These are phyloP conservation scores for Calamus simplicifolius DNA, from an alignment of 176 grass and related monocot genomes.

Conservation along the genomic window DNA sequence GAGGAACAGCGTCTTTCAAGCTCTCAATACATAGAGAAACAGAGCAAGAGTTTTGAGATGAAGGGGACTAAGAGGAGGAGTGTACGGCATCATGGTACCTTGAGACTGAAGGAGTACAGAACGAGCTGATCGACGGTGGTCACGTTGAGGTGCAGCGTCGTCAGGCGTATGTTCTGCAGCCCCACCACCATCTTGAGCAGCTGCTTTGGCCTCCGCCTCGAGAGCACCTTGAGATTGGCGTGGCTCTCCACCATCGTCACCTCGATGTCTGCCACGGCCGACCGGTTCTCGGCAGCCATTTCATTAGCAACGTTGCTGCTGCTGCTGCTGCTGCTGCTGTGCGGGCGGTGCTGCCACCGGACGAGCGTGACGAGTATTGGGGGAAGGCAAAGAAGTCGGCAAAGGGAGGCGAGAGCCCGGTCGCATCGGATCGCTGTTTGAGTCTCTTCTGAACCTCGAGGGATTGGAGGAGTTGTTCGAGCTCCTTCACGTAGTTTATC, in stretches of 20 bases:
- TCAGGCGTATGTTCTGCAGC: conserved; percentile 59
- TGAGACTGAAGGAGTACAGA: conserved; percentile 86
- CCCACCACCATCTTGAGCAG: conserved; percentile 46
- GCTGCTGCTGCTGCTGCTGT: conserved; percentile 10
- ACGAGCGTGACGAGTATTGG: conserved; percentile 41
- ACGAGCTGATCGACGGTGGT: conserved; percentile 59
- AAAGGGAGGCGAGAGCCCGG: conserved; percentile 35
- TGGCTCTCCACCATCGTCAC: conserved; percentile 98
- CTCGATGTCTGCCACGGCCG: conserved; percentile 67
- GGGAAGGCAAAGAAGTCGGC: conserved; percentile 77
- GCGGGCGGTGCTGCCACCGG: not conserved
- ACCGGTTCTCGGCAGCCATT: not conserved
- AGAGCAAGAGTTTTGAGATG: not conserved
- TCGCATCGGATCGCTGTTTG: conserved; percentile 8
- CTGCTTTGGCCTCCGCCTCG: conserved; percentile 53
- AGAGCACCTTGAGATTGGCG: conserved; percentile 76
- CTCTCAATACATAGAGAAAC: not conserved
- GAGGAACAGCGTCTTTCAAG: conserved; percentile 4
- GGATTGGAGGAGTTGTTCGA: conserved; percentile 73
- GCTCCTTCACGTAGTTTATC: conserved; percentile 91
- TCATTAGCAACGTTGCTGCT: not conserved
- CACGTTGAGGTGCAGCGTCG: conserved; percentile 80
- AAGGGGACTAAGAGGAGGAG: too few species aligned
- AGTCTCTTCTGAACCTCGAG: conserved; percentile 61
- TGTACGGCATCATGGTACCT: conserved; percentile 29